Evolutionary conservation across 768 basidiomycete species (phyloP).

Genomic region (Crassisporium funariophilum): DNA sequence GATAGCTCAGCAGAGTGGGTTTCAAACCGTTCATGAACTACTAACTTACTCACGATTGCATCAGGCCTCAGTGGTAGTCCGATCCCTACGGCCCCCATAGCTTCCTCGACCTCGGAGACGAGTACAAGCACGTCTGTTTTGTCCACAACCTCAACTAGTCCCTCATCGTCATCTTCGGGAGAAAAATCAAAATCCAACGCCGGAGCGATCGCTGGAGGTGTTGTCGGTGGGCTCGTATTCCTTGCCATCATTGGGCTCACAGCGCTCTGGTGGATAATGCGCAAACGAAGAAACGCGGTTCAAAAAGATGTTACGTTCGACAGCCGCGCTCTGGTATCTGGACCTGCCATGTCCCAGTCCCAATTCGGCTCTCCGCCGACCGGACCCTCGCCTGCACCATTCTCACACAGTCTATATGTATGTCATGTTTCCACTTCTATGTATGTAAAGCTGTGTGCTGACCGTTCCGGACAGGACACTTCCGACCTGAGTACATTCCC

Average conservation of each 20-base stretch:
- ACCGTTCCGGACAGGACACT: slow-evolving; percentile 13
- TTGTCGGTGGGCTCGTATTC: slow-evolving; percentile 52
- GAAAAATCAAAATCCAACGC: slow-evolving; percentile 31
- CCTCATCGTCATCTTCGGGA: slow-evolving; percentile 16
- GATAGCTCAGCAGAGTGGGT: slow-evolving; percentile 30
- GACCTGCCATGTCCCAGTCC: slow-evolving; percentile 12
- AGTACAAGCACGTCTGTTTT: not conserved
- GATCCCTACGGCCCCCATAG: slow-evolving; percentile 4
- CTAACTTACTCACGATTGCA: not conserved
- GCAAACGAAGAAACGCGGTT: slow-evolving; percentile 21
- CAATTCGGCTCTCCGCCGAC: not conserved
- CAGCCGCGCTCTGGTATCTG: slow-evolving; percentile 24
- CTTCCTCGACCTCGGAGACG: slow-evolving; percentile 1
- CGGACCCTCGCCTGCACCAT: slow-evolving; percentile 11
- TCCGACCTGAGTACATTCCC: slow-evolving; percentile 25
- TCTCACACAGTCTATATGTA: slow-evolving; percentile 18
- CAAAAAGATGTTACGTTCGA: slow-evolving; percentile 25
- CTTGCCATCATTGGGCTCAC: slow-evolving; percentile 39
- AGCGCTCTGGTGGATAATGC: slow-evolving; percentile 41
- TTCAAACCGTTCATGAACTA: not conserved
- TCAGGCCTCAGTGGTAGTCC: slow-evolving; percentile 1
- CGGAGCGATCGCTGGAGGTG: slow-evolving; percentile 66
- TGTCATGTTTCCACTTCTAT: slow-evolving; percentile 4
- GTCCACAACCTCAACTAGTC: slow-evolving; percentile 9
- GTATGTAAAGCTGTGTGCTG: not conserved